Base-by-base conservation (phyloP, 2,329 filamentous ascomycete species). In the Aspergillus brasiliensis region DNA sequence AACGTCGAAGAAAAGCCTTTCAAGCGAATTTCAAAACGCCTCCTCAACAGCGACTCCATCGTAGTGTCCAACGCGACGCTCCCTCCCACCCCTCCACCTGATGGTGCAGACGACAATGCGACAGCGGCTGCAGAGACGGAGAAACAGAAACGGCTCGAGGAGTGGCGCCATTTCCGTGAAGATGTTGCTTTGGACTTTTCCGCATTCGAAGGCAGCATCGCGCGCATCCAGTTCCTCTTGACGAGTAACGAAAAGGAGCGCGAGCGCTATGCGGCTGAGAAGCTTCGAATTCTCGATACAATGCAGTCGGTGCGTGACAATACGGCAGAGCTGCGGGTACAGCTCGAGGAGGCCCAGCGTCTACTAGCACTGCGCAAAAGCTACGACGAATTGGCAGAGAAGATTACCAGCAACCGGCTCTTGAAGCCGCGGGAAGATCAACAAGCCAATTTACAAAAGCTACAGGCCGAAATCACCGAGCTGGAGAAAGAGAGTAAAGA, bases 1-100 rank as follows among this genome's bases (percentile, higher is more conserved):
- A 91, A 91, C 64, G 89, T 97, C 62, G 94, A 98, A 81, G 91
- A 96, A 73, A 92, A 92, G 60, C 92, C 92, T 0, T 97, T 96
- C 81, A 91, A 91, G 75, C 89, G 93, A 62, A 87, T 97, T 61
- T 91, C 91, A 21, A 92, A 92, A 77, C 89, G 91, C 31, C 85
- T 98, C 8, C 83, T 91, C 5, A 83, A 85, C 21, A 85, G 90
- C 15, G 86, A 87, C 56, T 86, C 88, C 19, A 82, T 91, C 28
- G 82, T 90, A 17, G 80, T 82, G 60, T 78, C 77, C 56, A 81
- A 81, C 48, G 82, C 81, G 46, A 82, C 85, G 37, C 82, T 84
- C 37, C 81, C 86, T 5, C 83, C 84, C 17, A 90, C 89, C 2
- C 89, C 89, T 51, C 88, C 89, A 2, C 88, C 88, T 5, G 88